A percentile compares a stretch with the other conserved stretches of the same genome.
Conservation (phyloP, 257 asterid genomes). For the Solanum appendiculatum region DNA sequence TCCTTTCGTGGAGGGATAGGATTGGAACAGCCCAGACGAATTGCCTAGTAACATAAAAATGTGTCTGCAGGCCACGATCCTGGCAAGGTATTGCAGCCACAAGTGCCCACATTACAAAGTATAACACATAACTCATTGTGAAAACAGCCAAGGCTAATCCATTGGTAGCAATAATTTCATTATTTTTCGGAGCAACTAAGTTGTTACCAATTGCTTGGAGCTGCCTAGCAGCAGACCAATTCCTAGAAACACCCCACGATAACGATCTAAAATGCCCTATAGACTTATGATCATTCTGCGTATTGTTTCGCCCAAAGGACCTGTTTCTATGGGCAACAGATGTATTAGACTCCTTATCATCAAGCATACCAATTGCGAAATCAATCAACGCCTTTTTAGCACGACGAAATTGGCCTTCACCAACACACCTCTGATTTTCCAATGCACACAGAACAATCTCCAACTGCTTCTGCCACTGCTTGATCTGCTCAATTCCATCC, state of each 20-base stretch:
- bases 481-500: slow-evolving; percentile 85
- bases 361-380: slow-evolving; percentile 75
- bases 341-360: slow-evolving; percentile 45
- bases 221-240: slow-evolving; percentile 94
- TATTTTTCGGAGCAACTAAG: slow-evolving; percentile 43
- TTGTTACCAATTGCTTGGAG: slow-evolving; percentile 77
- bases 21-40: slow-evolving; percentile 58
- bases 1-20: slow-evolving; percentile 67
- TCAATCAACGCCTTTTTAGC: slow-evolving; percentile 71
- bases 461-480: slow-evolving; percentile 82
- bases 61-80: slow-evolving; percentile 83
- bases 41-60: slow-evolving; percentile 46
- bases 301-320: slow-evolving; percentile 59
- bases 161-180: slow-evolving; percentile 48
- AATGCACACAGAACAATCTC: slow-evolving; percentile 75
- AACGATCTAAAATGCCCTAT: slow-evolving; percentile 60
- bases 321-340: slow-evolving; percentile 57
- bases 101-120: slow-evolving; percentile 84
- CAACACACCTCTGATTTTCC: slow-evolving; percentile 51
- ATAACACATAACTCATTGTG: slow-evolving; percentile 72
- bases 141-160: slow-evolving; percentile 62
- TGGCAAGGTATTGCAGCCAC: slow-evolving; percentile 99
- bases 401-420: slow-evolving; percentile 92
- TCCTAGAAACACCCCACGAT: slow-evolving; percentile 91
- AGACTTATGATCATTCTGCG: slow-evolving; percentile 31